Base-by-base conservation (phyloP, 2,329 filamentous ascomycete genomes). In the Pseudogymnoascus sp. region DNA sequence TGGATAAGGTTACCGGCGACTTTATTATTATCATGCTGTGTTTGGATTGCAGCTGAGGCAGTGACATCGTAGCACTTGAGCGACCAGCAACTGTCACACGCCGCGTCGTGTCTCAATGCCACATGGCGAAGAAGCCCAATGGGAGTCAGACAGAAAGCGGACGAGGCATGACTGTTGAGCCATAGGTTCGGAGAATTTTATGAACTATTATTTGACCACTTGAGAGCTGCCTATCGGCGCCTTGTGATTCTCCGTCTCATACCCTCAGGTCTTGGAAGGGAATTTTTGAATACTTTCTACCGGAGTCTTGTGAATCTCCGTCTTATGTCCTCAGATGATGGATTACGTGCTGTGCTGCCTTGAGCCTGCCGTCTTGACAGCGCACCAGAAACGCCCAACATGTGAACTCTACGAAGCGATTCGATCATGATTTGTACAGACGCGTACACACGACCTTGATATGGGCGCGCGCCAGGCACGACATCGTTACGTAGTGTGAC, bases 151-250 rank as follows among this genome's bases (percentile, higher is more conserved):
- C 29, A 33, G 45, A 52, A 9, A 55, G 1, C 9, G 48, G n/a
- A 55, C 18, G 29, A 55, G 48, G 33, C 48, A 33, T 55, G 48
- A 55, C n/a, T 9, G 9, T 33, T 55, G 48, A 55, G 29, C 48
- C 48, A 55, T 55, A 55, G 48, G 48, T 55, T 55, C n/a, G 31
- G 31, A 33, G 48, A 55, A 33, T 55, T 55, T 55, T 18, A 33
- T 55, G 27, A 55, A 10, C n/a, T 33, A 55, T 55, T 55, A 55
- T 55, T 55, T 55, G 9, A 55, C 27, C 29, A 33, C 29, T 55
- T 55, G n/a, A 55, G 15, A 8, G 27, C 5, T 18, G 12, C 6
- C 7, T 18, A 15, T 33, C 8, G 48, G n/a, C 2, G 29, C 18
- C 48, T 33, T 18, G 48, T 33, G n/a, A 55, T 55, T 33, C 27